Conservation (phyloP, 768 basidiomycete species). For the Coprinopsis cinerea region DNA sequence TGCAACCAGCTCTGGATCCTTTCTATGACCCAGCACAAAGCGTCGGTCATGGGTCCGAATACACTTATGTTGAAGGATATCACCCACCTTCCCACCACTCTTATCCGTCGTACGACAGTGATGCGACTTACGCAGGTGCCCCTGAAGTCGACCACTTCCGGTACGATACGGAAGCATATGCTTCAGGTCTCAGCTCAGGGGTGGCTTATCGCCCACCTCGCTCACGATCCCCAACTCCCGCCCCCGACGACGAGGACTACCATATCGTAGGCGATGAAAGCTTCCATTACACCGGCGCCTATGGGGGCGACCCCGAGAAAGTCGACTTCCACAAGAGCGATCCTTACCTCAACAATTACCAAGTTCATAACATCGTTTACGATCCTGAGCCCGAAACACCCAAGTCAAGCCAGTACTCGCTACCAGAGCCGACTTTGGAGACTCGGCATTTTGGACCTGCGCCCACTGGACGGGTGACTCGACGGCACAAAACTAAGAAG, state of each 20-base stretch:
- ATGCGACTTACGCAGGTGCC: constrained; percentile 27
- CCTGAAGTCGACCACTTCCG: constrained; percentile 52
- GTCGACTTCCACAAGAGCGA: constrained; percentile 19
- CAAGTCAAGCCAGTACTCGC: constrained; percentile 32
- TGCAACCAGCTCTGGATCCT: constrained; percentile 18
- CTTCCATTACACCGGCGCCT: constrained; percentile 46
- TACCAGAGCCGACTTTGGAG: constrained; percentile 49
- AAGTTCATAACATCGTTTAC: constrained; percentile 26
- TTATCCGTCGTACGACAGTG: constrained; percentile 25
- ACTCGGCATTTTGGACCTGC: constrained; percentile 88
- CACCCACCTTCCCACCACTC: constrained; percentile 27
- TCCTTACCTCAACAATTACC: constrained; percentile 19
- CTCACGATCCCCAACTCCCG: constrained; percentile 74
- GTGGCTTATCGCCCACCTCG: constrained; percentile 45
- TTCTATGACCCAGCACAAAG: constrained; percentile 22
- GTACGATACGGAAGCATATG: constrained; percentile 62
- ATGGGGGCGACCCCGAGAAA: constrained; percentile 37
- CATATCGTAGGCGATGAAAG: constrained; percentile 50
- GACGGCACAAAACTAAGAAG: constrained; percentile 73
- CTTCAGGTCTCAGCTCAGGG: constrained; percentile 53
- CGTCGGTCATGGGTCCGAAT: constrained; percentile 22
- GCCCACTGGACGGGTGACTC: constrained; percentile 68
- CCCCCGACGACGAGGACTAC: constrained; percentile 69
- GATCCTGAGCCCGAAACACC: constrained; percentile 40
- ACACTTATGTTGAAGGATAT: constrained; percentile 34